A percentile compares a stretch with the other conserved stretches of the same genome.
Evolutionary conservation across 805 yeast species (phyloP).

Genomic region (Ogataea chonburiensis): DNA sequence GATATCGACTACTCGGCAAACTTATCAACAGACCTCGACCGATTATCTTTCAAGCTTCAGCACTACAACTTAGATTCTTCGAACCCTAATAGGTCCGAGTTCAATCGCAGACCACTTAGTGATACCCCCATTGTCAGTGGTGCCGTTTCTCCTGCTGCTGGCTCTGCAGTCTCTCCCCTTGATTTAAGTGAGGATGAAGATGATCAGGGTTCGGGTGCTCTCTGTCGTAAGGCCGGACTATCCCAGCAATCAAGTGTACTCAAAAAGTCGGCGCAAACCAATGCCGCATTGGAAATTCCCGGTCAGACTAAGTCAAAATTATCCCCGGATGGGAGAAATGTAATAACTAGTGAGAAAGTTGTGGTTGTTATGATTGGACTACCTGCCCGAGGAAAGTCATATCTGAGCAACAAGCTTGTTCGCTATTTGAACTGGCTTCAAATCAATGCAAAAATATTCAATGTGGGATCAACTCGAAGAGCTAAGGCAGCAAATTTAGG

Average conservation of each 20-base stretch:
- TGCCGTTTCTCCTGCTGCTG: constrained; percentile 49
- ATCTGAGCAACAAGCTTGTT: constrained; percentile 86
- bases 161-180: constrained; percentile 25
- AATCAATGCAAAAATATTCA: constrained; percentile 85
- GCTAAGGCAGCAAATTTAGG: constrained; percentile 64
- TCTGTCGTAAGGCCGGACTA: neutral
- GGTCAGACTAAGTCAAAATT: constrained; percentile 82
- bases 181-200: constrained; percentile 30
- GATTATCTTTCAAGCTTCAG: constrained; percentile 6
- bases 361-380: constrained; percentile 96
- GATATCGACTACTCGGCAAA: no score
- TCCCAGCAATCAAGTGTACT: neutral
- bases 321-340: constrained; percentile 72
- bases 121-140: constrained; percentile 70
- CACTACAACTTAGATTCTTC: constrained; percentile 11
- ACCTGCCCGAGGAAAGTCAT: constrained; percentile 94
- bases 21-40: no score
- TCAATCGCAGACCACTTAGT: constrained; percentile 68
- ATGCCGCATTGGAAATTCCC: constrained; percentile 84
- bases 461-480: constrained; percentile 93
- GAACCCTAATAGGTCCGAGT: constrained; percentile 25
- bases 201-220: constrained; percentile 17
- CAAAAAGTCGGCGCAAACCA: constrained; percentile 5
- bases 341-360: constrained; percentile 61
- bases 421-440: constrained; percentile 92